phyloP scores from a whole-genome alignment of 257 asterid genomes.

The Nicotiana benthamiana region DNA sequence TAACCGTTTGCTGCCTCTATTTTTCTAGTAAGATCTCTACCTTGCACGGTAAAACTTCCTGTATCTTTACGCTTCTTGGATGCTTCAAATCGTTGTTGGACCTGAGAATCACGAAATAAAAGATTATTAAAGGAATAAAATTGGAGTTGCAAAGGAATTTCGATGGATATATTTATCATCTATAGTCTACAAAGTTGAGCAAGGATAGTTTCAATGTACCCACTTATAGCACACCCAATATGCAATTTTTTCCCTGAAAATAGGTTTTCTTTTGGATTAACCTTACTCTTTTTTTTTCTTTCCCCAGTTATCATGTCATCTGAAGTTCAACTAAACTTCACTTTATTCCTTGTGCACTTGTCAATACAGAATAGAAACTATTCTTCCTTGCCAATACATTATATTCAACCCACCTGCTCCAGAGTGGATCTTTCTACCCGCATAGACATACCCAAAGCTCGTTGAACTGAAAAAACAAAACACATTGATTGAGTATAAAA shows the following conservation, averaged over 20 bases:
- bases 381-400: conserved; percentile 3
- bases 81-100: conserved; percentile 79
- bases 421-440: conserved; percentile 90
- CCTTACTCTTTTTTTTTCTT: neutral
- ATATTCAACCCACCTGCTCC: conserved; percentile 62
- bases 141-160: neutral
- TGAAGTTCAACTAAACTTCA: neutral
- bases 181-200: neutral
- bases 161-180: neutral
- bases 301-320: neutral
- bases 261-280: neutral
- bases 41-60: conserved; percentile 78
- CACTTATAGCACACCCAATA: neutral
- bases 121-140: neutral
- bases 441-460: conserved; percentile 99
- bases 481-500: neutral
- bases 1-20: neutral
- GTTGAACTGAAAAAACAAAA: conserved; percentile 57
- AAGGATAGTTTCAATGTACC: neutral
- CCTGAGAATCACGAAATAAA: conserved; percentile 35
- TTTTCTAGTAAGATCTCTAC: conserved; percentile 23
- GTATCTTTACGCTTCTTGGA: conserved; percentile 90
- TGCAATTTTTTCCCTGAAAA: neutral
- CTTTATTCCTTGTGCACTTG: neutral
- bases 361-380: neutral